A percentile compares a stretch with the other conserved stretches of the same genome.
phyloP scores from a whole-genome alignment of 805 yeast genomes.

The Yamadazyma akitaensis region DNA sequence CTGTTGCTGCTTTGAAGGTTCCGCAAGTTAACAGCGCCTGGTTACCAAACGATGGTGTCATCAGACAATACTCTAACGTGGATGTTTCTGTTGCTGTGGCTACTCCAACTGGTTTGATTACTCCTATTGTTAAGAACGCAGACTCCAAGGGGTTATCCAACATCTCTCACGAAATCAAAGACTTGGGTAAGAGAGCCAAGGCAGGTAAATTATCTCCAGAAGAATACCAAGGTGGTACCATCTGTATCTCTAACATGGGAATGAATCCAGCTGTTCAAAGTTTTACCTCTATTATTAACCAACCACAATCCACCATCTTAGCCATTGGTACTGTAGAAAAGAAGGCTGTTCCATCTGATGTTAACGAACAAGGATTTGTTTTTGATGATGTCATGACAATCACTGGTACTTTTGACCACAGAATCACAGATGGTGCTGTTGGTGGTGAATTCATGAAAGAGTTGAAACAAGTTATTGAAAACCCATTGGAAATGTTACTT shows the following conservation, averaged over 20 bases:
- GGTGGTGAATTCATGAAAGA: constrained; percentile 97
- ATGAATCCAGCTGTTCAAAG: constrained; percentile 92
- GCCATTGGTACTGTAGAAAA: constrained; percentile 93
- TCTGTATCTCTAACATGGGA: constrained; percentile 97
- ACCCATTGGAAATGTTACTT: constrained; percentile 90
- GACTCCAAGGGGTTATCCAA: constrained; percentile 80
- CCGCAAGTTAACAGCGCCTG: constrained; percentile 95
- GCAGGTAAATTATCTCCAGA: constrained; percentile 89
- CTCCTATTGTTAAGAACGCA: constrained; percentile 92
- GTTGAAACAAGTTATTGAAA: constrained; percentile 85
- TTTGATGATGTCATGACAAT: constrained; percentile 88
- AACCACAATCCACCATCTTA: constrained; percentile 92
- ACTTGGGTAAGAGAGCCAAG: constrained; percentile 93
- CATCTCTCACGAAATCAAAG: constrained; percentile 84
- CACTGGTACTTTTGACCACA: constrained; percentile 98
- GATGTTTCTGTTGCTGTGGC: constrained; percentile 99
- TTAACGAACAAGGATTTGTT: constrained; percentile 85
- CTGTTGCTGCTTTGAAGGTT: constrained; percentile 83
- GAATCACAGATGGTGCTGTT: constrained; percentile 94
- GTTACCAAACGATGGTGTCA: constrained; percentile 83
- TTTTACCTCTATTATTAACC: constrained; percentile 97
- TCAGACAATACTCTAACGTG: constrained; percentile 86
- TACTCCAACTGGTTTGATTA: constrained; percentile 94
- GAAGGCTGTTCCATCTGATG: constrained; percentile 89
- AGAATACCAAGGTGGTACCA: constrained; percentile 99